A percentile compares a stretch with the other conserved stretches of the same genome.
phyloP scores from a whole-genome alignment of 2,329 filamentous ascomycete genomes.

The Amylocarpus encephaloides region DNA sequence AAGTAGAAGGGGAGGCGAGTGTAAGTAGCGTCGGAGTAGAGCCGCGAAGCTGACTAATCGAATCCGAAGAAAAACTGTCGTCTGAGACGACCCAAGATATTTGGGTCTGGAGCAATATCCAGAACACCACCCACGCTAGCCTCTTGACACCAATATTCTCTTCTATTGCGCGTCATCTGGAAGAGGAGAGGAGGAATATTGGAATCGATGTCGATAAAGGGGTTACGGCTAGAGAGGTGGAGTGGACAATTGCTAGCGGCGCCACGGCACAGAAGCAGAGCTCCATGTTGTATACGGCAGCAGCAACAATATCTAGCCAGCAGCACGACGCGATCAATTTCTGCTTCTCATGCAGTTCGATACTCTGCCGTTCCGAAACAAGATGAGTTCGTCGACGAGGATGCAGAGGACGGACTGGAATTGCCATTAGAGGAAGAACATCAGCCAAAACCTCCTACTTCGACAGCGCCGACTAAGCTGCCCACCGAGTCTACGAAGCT shows the following conservation, averaged over 20 bases:
- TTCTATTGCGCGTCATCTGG: slow-evolving; percentile 7
- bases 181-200: slow-evolving; percentile 17
- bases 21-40: too few relatives aligned
- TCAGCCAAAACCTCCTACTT: background rate
- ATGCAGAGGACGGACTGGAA: slow-evolving; percentile 9
- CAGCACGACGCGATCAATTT: slow-evolving; percentile 10
- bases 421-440: background rate
- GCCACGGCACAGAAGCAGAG: slow-evolving; percentile 28
- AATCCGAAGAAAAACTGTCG: too few relatives aligned
- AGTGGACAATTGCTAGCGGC: slow-evolving; percentile 53
- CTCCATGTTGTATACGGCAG: slow-evolving; percentile 35
- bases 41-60: too few relatives aligned
- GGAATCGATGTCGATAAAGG: slow-evolving; percentile 44
- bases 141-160: background rate
- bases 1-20: too few relatives aligned
- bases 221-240: slow-evolving; percentile 54
- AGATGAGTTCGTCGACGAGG: slow-evolving; percentile 25
- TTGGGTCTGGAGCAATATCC: slow-evolving; percentile 6
- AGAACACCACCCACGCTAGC: slow-evolving; percentile 5
- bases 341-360: slow-evolving; percentile 6
- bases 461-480: slow-evolving; percentile 33
- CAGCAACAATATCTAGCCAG: slow-evolving; percentile 28
- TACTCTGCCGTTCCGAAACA: background rate
- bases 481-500: slow-evolving; percentile 69
- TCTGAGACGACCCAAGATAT: background rate